These are phyloP conservation scores for peach (Prunus persica) DNA, from an alignment of 306 rosid genomes.

Conservation along the genomic window Prunus_persica_NCBIv2 NC_034012.1:4456501-4457000, in stretches of 20 bases:
- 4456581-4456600: background rate
- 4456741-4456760: background rate
- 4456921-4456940: background rate
- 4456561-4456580: slow-evolving; percentile 7
- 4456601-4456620: background rate
- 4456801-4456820: background rate
- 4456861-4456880: background rate
- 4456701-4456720: slow-evolving; percentile 64
- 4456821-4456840: background rate
- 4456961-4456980: background rate
- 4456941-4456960: background rate
- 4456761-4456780: background rate
- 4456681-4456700: slow-evolving; percentile 76
- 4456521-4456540: slow-evolving; percentile 52
- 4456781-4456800: background rate
- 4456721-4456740: background rate
- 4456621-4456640: slow-evolving; percentile 26
- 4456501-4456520: slow-evolving; percentile 61
- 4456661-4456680: slow-evolving; percentile 90
- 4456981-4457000: background rate
- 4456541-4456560: slow-evolving; percentile 71
- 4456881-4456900: background rate
- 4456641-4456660: slow-evolving; percentile 95
- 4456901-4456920: too few species aligned
- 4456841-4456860: background rate